A percentile compares a stretch with the other conserved stretches of the same genome.
These are phyloP conservation scores for Actinomortierella ambigua DNA, from an alignment of 371 early-diverging fungal species.

Conservation along the genomic window DNA sequence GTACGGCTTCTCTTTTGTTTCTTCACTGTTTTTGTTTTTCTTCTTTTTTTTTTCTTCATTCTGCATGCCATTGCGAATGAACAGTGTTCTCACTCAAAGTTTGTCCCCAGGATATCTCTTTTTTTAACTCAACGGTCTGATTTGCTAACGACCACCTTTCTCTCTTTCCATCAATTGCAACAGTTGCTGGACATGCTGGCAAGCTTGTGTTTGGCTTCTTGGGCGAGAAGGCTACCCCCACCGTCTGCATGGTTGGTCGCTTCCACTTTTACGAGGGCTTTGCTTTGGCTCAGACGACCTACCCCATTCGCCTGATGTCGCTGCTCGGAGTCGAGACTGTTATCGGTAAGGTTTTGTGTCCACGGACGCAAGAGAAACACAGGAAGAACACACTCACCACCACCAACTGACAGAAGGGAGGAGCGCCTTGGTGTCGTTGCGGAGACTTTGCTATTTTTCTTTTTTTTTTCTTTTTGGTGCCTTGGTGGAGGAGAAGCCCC, in stretches of 20 bases:
- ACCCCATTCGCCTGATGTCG: slow-evolving; percentile 89
- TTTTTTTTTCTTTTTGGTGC: neutral
- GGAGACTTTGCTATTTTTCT: too few species aligned
- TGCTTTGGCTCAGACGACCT: slow-evolving; percentile 73
- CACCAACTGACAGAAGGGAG: too few species aligned
- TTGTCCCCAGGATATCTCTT: neutral
- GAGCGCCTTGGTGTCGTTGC: too few species aligned
- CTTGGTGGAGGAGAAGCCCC: too few species aligned
- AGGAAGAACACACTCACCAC: too few species aligned
- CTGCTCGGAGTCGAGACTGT: slow-evolving; percentile 81
- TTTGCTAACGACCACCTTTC: neutral
- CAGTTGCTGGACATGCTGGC: slow-evolving; percentile 89
- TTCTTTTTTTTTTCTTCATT: neutral
- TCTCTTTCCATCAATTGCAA: too few species aligned
- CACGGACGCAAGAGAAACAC: too few species aligned
- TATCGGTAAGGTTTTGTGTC: slow-evolving; percentile 51
- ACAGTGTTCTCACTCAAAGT: neutral
- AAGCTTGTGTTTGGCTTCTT: slow-evolving; percentile 91
- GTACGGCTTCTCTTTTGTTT: slow-evolving; percentile 48
- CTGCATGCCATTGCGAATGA: neutral
- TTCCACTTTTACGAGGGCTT: slow-evolving; percentile 93
- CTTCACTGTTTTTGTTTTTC: neutral
- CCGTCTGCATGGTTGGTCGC: slow-evolving; percentile 87
- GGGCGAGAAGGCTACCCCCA: slow-evolving; percentile 67
- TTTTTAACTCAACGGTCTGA: neutral